Base-by-base conservation (phyloP, 2,329 filamentous ascomycete species). In the Neopestalotiopsis sp. region DNA sequence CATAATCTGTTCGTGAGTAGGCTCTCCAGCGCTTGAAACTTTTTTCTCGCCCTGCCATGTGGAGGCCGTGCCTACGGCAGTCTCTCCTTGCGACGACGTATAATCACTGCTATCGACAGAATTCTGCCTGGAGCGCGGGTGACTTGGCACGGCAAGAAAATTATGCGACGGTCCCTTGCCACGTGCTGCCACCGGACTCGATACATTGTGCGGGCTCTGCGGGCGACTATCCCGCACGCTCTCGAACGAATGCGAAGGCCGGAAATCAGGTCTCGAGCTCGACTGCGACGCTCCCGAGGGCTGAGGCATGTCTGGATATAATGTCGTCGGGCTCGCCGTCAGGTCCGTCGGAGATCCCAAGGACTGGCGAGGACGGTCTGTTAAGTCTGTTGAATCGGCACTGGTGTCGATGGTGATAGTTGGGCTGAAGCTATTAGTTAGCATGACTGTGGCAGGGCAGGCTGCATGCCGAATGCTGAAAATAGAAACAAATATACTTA, bases 171-270 rank as follows among this genome's bases (percentile, higher is more conserved):
- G 76, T 79, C 90, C 80, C 79, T 79, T 82, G 20, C 78, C 80
- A 17, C 81, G 81, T 20, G 84, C 79, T 13, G 87, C 71, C 9
- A 89, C 82, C 1, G 87, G 87, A 71, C 83, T 89, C 34, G 90
- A 92, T 64, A 94, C 85, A 81, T 93, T 94, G 78, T 93, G 91
- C 9, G 91, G 90, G 72, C 91, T 93, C 13, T 88, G 91, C 1
- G 91, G 91, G 69, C 90, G 84, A 77, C 88, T 91, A 70, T 91
- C 89, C 72, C 83, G 86, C 59, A 17, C 17, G 78, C 86, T 89
- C 24, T 93, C 91, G 73, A 92, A 91, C 1, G 90, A 90, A 49
- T 84, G 84, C n/a, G 86, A 83, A 14, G 84, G 81, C 70, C 85
- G 84, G 56, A 88, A 76, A 68, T 91, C 87, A 1, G 82, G 77